Conservation (phyloP, 371 early-diverging fungal species). For the Haplosporangium sp. region DNA sequence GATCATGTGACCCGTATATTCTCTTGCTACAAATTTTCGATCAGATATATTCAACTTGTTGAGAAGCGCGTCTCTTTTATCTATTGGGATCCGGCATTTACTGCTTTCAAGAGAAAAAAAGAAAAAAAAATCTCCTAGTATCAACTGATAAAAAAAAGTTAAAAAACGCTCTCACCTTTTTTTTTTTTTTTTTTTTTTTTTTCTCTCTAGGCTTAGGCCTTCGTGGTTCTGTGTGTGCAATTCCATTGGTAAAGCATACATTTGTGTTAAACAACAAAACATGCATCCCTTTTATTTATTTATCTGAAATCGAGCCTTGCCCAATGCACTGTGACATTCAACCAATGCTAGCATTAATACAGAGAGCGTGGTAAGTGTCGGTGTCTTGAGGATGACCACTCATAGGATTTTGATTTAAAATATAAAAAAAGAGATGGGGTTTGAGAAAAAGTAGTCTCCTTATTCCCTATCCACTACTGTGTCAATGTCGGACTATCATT, state of each 20-base stretch:
- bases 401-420: background rate
- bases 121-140: too few species aligned
- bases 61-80: too few species aligned
- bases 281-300: background rate
- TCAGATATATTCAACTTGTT: too few species aligned
- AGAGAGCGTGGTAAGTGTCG: background rate
- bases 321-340: background rate
- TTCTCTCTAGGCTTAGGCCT: background rate
- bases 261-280: background rate
- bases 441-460: background rate
- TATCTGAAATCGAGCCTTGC: background rate
- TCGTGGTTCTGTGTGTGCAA: constrained; percentile 10
- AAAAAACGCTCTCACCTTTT: too few species aligned
- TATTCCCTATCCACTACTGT: background rate
- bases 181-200: too few species aligned
- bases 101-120: too few species aligned
- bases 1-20: too few species aligned
- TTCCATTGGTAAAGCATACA: constrained; percentile 9
- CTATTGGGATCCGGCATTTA: too few species aligned
- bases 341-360: background rate
- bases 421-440: background rate
- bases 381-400: background rate
- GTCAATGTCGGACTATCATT: background rate
- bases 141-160: too few species aligned
- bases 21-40: too few species aligned